A percentile compares a stretch with the other conserved stretches of the same genome.
These are phyloP conservation scores for Tremella yokohamensis DNA, from an alignment of 768 basidiomycete genomes.

Conservation along the genomic window DNA sequence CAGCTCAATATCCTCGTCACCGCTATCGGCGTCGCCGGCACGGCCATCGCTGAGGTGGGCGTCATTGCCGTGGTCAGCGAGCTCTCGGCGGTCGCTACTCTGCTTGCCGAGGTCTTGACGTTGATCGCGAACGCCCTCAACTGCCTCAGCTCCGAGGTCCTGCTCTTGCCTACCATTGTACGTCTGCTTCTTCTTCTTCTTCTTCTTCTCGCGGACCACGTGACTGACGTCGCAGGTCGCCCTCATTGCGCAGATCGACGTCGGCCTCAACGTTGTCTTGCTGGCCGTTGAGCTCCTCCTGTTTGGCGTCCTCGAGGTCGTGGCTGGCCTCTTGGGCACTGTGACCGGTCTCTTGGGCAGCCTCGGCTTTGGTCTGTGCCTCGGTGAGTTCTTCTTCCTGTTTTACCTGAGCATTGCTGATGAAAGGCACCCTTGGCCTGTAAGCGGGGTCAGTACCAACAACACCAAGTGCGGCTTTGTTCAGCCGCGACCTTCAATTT, in stretches of 20 bases:
- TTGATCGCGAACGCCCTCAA: neutral
- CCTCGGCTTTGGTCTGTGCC: conserved; percentile 19
- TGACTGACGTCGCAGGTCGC: conserved; percentile 12
- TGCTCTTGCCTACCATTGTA: too few relatives aligned
- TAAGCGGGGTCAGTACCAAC: too few relatives aligned
- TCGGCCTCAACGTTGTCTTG: conserved; percentile 10
- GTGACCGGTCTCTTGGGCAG: conserved; percentile 10
- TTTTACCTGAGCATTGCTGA: neutral
- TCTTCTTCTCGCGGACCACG: too few relatives aligned
- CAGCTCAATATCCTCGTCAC: neutral
- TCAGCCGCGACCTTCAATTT: too few relatives aligned
- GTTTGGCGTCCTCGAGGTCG: conserved; percentile 5
- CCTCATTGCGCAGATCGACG: conserved; percentile 17
- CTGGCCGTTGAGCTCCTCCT: conserved; percentile 15
- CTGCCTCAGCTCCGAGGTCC: neutral
- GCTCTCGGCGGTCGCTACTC: neutral
- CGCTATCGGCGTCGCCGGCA: neutral
- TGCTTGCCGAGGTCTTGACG: neutral
- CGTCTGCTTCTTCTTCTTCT: too few relatives aligned
- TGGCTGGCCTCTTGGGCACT: neutral
- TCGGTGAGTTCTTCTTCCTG: conserved; percentile 18
- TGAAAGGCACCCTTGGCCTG: too few relatives aligned
- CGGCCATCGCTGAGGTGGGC: neutral
- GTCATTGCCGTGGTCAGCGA: neutral
- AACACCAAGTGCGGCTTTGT: too few relatives aligned